Evolutionary conservation across 2,329 filamentous ascomycete genomes (phyloP).

Genomic region (Nothomitra cinnamomea): DNA sequence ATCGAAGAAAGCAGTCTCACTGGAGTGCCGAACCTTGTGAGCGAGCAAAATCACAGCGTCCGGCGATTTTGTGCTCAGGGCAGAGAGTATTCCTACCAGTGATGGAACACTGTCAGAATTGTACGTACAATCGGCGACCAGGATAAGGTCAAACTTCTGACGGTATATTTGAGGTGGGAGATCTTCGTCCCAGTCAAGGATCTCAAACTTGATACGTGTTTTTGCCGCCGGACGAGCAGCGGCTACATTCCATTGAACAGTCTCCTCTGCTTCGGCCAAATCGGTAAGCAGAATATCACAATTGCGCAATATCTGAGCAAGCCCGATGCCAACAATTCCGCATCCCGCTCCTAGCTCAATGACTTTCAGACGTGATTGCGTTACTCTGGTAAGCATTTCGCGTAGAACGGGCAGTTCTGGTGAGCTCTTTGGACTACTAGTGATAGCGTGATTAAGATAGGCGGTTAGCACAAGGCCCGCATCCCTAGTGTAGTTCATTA

Average conservation of each 20-base stretch:
- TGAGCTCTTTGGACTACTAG: constrained; percentile 5
- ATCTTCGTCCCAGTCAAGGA: constrained; percentile 46
- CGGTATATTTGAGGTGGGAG: constrained; percentile 23
- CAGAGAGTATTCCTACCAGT: constrained; percentile 39
- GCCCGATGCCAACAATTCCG: constrained; percentile 48
- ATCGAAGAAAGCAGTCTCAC: constrained; percentile 48
- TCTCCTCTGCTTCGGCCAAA: constrained; percentile 43
- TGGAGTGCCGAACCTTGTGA: constrained; percentile 50
- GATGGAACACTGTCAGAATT: constrained; percentile 49
- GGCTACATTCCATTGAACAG: constrained; percentile 38
- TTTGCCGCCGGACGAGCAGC: constrained; percentile 25
- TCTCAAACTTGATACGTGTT: constrained; percentile 29
- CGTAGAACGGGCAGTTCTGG: not conserved
- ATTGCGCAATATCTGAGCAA: constrained; percentile 35
- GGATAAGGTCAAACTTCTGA: constrained; percentile 34
- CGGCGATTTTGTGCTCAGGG: constrained; percentile 30
- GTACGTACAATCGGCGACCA: constrained; percentile 59
- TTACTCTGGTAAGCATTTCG: constrained; percentile 8
- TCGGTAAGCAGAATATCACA: constrained; percentile 46
- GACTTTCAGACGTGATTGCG: constrained; percentile 24
- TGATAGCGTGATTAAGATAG: constrained; percentile 26
- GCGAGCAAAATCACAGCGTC: constrained; percentile 38
- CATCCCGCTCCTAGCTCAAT: constrained; percentile 53
- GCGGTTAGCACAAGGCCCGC: constrained; percentile 40
- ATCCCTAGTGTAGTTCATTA: constrained; percentile 26